Evolutionary conservation across 495 filamentous ascomycete genomes (phyloP).

Genomic region (Mytilinidion resinicola): DNA sequence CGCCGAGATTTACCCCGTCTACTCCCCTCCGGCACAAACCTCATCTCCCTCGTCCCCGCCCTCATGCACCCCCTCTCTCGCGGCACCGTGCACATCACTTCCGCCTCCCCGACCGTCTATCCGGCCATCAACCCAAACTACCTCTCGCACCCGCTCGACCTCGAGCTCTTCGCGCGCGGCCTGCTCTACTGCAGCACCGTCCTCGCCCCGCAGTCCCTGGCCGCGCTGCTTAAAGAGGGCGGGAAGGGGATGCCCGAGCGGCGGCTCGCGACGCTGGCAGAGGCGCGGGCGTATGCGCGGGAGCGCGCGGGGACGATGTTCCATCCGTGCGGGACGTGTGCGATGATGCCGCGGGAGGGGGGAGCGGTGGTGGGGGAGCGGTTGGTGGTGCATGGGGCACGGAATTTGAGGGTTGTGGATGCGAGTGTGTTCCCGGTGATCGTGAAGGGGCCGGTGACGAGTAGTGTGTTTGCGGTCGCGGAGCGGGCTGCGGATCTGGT

Average conservation of each 20-base stretch:
- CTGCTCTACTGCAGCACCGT: neutral
- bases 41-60: conserved; percentile 33
- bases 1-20: neutral
- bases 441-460: conserved; percentile 5
- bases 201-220: neutral
- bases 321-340: conserved; percentile 16
- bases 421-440: conserved; percentile 9
- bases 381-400: conserved; percentile 6
- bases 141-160: conserved; percentile 32
- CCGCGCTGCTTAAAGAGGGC: neutral
- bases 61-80: conserved; percentile 32
- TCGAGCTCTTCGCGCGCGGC: neutral
- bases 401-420: conserved; percentile 16
- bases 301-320: neutral
- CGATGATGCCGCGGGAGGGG: conserved; percentile 11
- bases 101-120: conserved; percentile 47
- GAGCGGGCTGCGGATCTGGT: conserved; percentile 7
- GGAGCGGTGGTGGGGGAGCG: conserved; percentile 10
- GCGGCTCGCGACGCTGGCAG: neutral
- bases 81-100: conserved; percentile 50
- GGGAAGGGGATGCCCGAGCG: neutral
- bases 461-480: conserved; percentile 6
- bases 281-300: neutral
- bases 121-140: conserved; percentile 54
- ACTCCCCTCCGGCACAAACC: neutral